Conservation (phyloP, 163 green algal species). For the Chlamydomonas reinhardtii region DNA sequence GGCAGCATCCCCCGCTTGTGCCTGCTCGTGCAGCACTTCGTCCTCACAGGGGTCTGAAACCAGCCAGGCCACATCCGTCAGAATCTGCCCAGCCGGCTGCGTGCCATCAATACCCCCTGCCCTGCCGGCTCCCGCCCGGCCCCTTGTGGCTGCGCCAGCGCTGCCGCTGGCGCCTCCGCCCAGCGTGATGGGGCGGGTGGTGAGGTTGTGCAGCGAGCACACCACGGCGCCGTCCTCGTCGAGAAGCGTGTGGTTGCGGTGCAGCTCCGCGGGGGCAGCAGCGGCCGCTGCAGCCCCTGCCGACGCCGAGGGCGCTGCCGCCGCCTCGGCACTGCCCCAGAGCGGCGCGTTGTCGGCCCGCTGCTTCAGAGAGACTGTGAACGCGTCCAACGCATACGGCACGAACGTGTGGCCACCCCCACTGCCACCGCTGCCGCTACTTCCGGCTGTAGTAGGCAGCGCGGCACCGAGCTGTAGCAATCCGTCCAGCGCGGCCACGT, state of each 20-base stretch:
- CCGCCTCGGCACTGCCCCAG: not conserved
- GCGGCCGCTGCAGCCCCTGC: not conserved
- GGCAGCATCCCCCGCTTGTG: not conserved
- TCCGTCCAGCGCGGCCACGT: constrained; percentile 74
- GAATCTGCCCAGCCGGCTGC: not conserved
- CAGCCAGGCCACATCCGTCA: constrained; percentile 67
- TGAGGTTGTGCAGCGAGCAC: constrained; percentile 55
- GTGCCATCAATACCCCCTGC: too few species aligned
- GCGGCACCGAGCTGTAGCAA: constrained; percentile 72
- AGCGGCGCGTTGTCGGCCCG: not conserved
- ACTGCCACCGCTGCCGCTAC: too few species aligned
- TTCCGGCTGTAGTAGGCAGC: too few species aligned
- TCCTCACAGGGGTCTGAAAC: constrained; percentile 18
- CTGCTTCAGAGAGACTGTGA: constrained; percentile 14
- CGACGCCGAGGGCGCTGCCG: not conserved
- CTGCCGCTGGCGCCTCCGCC: not conserved
- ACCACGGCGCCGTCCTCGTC: constrained; percentile 23
- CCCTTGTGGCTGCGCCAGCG: not conserved
- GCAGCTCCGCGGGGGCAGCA: not conserved
- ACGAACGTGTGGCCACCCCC: constrained; percentile 30
- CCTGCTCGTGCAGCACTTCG: not conserved
- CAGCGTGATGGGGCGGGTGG: constrained; percentile 43
- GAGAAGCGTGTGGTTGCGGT: constrained; percentile 47
- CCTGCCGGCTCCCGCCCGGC: too few species aligned
- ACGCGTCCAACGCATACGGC: constrained; percentile 36